phyloP scores from a whole-genome alignment of 2,329 filamentous ascomycete genomes.

The Ilyonectria mors-panacis region DNA sequence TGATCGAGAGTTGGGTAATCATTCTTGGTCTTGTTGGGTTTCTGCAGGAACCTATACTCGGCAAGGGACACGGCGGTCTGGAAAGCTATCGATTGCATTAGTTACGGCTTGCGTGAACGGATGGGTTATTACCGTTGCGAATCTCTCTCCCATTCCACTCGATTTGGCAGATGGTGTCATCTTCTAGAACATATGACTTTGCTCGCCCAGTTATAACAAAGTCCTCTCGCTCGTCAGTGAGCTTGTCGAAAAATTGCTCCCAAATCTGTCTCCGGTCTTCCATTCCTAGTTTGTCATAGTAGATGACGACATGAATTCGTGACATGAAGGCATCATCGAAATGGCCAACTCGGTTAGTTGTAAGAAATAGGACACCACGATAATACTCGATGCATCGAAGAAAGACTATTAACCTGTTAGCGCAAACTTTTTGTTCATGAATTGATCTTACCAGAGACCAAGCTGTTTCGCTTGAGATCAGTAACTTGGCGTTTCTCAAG shows the following conservation, averaged over 20 bases:
- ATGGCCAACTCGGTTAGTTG: slow-evolving; percentile 46
- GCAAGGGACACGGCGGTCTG: slow-evolving; percentile 27
- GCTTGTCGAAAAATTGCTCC: slow-evolving; percentile 34
- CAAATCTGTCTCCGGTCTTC: slow-evolving; percentile 45
- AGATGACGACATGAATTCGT: slow-evolving; percentile 47
- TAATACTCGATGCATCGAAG: slow-evolving; percentile 46
- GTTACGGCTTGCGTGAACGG: neutral
- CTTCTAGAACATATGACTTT: slow-evolving; percentile 15
- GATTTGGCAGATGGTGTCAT: slow-evolving; percentile 7
- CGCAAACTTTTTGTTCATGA: neutral
- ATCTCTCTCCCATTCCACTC: slow-evolving; percentile 24
- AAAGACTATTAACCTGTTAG: slow-evolving; percentile 2
- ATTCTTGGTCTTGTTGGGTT: slow-evolving; percentile 1
- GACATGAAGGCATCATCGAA: slow-evolving; percentile 53
- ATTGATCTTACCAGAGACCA: slow-evolving; percentile 5
- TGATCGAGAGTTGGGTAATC: slow-evolving; percentile 2
- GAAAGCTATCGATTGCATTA: slow-evolving; percentile 4
- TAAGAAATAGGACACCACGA: slow-evolving; percentile 51
- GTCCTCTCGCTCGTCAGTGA: slow-evolving; percentile 17
- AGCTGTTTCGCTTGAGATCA: slow-evolving; percentile 33
- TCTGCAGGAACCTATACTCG: slow-evolving; percentile 16
- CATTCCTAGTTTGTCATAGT: slow-evolving; percentile 49
- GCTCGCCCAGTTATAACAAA: slow-evolving; percentile 16
- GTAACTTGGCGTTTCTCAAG: slow-evolving; percentile 35
- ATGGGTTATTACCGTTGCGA: slow-evolving; percentile 4